Evolutionary conservation across 139 green algal genomes (phyloP).

Genomic region (Desmodesmus armatus): DNA sequence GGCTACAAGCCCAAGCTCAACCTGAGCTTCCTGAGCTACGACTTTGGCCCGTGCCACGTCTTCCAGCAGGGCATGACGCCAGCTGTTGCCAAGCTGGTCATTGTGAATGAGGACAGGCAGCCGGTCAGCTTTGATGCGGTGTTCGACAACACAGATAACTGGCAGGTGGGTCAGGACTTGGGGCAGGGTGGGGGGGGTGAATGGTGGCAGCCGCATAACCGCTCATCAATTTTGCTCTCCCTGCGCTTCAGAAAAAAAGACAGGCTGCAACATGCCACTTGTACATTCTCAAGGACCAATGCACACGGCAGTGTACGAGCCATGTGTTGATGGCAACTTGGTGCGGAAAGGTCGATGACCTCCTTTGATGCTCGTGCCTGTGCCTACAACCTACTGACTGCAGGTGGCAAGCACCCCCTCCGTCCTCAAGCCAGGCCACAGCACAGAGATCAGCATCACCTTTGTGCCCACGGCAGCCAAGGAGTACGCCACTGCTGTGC

Average conservation of each 20-base stretch:
- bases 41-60: constrained; percentile 79
- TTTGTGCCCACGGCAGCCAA: constrained; percentile 64
- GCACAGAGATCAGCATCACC: constrained; percentile 56
- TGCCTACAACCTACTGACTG: too few species aligned
- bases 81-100: constrained; percentile 45
- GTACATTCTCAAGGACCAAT: not conserved
- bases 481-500: constrained; percentile 56
- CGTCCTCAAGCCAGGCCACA: constrained; percentile 72
- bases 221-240: not conserved
- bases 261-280: too few species aligned
- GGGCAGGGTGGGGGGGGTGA: not conserved
- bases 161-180: constrained; percentile 53
- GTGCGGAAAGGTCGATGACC: too few species aligned
- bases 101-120: constrained; percentile 78
- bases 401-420: constrained; percentile 47
- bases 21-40: constrained; percentile 71
- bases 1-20: constrained; percentile 81
- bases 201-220: not conserved
- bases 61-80: constrained; percentile 70
- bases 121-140: constrained; percentile 68
- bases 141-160: constrained; percentile 60
- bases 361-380: too few species aligned
- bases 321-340: too few species aligned
- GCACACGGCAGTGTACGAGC: too few species aligned
- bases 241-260: too few species aligned